phyloP scores from a whole-genome alignment of 129 eudicot species.

The Gnaphalium uliginosum region DNA sequence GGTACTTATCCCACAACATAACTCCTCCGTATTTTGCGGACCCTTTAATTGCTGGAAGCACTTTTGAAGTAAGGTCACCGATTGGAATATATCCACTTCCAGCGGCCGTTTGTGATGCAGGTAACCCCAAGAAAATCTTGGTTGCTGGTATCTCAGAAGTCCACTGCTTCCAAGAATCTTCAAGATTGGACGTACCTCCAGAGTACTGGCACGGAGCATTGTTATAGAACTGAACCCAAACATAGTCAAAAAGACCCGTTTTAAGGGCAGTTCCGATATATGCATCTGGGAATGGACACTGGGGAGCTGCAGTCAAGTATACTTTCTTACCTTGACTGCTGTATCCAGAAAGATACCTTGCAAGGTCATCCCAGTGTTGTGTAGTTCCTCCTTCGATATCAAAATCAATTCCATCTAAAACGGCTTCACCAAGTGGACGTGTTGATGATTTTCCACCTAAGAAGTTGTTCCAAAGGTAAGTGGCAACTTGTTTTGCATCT shows the following conservation, averaged over 20 bases:
- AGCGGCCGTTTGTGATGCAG: neutral
- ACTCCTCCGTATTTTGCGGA: conserved; percentile 10
- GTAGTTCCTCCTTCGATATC: conserved; percentile 3
- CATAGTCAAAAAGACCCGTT: conserved; percentile 6
- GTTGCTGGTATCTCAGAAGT: conserved; percentile 1
- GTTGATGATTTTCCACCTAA: neutral
- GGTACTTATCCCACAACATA: neutral
- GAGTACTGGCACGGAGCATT: conserved; percentile 8
- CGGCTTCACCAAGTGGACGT: conserved; percentile 12
- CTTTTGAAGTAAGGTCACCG: neutral
- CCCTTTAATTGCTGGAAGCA: conserved; percentile 1
- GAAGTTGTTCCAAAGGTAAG: conserved; percentile 1
- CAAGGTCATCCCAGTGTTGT: neutral
- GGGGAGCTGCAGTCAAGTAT: conserved; percentile 3
- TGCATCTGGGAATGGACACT: conserved; percentile 7
- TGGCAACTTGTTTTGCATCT: neutral
- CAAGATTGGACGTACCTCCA: neutral
- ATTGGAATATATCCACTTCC: conserved; percentile 6
- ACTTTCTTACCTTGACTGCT: conserved; percentile 3
- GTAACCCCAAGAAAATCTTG: conserved; percentile 5
- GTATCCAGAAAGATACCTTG: neutral
- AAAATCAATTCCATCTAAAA: neutral
- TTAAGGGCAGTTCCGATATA: neutral
- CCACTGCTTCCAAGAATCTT: neutral
- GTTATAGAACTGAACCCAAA: conserved; percentile 12